Evolutionary conservation across 2,329 filamentous ascomycete genomes (phyloP).

Genomic region (Clonostachys solani): DNA sequence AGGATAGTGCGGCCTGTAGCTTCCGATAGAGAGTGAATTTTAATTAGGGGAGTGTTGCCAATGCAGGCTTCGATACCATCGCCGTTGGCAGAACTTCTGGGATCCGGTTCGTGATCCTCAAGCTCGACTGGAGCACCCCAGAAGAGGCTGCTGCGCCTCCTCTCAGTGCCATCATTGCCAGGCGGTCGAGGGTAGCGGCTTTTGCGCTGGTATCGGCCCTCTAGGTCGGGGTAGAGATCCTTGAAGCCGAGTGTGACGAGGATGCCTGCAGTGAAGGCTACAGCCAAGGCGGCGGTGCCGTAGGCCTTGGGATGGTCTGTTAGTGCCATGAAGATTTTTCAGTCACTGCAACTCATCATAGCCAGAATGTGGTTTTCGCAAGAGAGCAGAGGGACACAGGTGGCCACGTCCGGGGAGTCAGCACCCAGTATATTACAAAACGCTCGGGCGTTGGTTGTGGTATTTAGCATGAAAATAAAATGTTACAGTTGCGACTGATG

Average conservation of each 20-base stretch:
- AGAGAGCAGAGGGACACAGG: too few relatives aligned
- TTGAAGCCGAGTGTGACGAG: slow-evolving; percentile 74
- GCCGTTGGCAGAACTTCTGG: slow-evolving; percentile 8
- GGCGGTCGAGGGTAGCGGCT: slow-evolving; percentile 13
- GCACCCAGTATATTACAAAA: too few relatives aligned
- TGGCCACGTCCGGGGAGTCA: too few relatives aligned
- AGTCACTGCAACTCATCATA: too few relatives aligned
- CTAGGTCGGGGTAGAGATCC: slow-evolving; percentile 73
- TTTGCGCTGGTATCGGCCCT: slow-evolving; percentile 54
- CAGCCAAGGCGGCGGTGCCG: slow-evolving; percentile 60
- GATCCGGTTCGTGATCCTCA: slow-evolving; percentile 46
- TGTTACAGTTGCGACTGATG: too few relatives aligned
- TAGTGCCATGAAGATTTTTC: slow-evolving; percentile 43
- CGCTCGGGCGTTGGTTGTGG: too few relatives aligned
- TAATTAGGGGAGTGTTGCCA: slow-evolving; percentile 86
- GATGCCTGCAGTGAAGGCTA: slow-evolving; percentile 75
- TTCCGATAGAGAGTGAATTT: slow-evolving; percentile 78
- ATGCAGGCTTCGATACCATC: slow-evolving; percentile 89
- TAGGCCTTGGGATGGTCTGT: slow-evolving; percentile 59
- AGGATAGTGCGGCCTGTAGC: slow-evolving; percentile 87
- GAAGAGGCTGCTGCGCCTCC: slow-evolving; percentile 35
- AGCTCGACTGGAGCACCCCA: slow-evolving; percentile 45
- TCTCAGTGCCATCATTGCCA: not conserved
- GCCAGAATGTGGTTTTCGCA: too few relatives aligned
- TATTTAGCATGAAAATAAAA: too few relatives aligned